phyloP scores from a whole-genome alignment of 1,284 basidiomycete genomes.

The Apiotrichum domesticum region DNA sequence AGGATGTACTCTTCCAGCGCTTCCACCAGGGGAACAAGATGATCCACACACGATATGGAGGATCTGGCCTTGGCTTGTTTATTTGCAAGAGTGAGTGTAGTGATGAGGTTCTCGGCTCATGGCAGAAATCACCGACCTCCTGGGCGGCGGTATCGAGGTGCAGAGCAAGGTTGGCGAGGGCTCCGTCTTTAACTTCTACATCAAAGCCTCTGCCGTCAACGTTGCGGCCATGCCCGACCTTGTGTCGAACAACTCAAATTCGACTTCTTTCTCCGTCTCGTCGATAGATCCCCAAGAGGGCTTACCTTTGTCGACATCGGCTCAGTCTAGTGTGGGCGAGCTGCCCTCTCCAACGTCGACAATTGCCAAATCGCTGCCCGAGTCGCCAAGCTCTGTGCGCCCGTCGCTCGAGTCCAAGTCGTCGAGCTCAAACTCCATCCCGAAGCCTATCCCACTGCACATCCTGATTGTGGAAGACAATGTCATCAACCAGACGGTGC shows the following conservation, averaged over 20 bases:
- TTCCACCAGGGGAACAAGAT: slow-evolving; percentile 26
- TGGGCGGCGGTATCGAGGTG: slow-evolving; percentile 32
- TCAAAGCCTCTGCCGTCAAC: slow-evolving; percentile 8
- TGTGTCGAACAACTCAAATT: background rate
- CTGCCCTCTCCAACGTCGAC: too few relatives aligned
- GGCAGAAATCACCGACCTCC: slow-evolving; percentile 26
- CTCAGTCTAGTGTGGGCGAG: too few relatives aligned
- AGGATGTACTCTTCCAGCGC: slow-evolving; percentile 24
- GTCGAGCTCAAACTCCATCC: too few relatives aligned
- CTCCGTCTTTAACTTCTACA: slow-evolving; percentile 47
- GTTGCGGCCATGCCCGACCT: background rate
- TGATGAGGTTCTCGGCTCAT: background rate
- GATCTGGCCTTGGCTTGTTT: slow-evolving; percentile 35
- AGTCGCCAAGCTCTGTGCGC: too few relatives aligned
- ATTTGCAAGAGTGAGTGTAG: slow-evolving; percentile 24
- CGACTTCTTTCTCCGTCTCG: background rate
- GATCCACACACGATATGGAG: slow-evolving; percentile 33
- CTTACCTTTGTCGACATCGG: too few relatives aligned
- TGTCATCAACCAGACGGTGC: slow-evolving; percentile 47
- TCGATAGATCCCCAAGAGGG: too few relatives aligned
- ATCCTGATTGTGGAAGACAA: slow-evolving; percentile 46
- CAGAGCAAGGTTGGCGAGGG: slow-evolving; percentile 24
- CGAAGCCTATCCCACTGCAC: background rate
- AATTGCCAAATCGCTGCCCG: too few relatives aligned
- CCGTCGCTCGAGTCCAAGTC: too few relatives aligned